phyloP scores from a whole-genome alignment of 2,329 filamentous ascomycete genomes.

The Thielaviopsis ethacetica region DNA sequence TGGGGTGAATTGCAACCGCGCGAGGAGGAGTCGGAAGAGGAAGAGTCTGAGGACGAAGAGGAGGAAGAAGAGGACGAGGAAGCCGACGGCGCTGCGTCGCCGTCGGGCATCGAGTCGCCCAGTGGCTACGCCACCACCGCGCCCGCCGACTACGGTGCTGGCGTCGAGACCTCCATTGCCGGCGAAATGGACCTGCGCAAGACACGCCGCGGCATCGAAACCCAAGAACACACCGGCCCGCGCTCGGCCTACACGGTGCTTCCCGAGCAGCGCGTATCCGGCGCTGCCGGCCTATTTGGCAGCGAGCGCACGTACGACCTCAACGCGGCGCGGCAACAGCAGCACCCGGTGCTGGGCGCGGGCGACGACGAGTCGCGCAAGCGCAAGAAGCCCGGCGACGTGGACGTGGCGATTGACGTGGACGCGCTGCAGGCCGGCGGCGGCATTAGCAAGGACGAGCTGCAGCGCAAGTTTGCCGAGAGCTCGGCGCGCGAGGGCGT shows the following conservation, averaged over 20 bases:
- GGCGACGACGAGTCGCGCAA: slow-evolving; percentile 63
- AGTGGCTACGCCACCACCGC: slow-evolving; percentile 66
- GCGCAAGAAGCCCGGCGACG: slow-evolving; percentile 89
- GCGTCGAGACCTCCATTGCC: slow-evolving; percentile 55
- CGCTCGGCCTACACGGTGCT: slow-evolving; percentile 79
- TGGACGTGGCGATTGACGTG: slow-evolving; percentile 82
- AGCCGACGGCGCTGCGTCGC: slow-evolving; percentile 27
- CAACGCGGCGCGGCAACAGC: slow-evolving; percentile 32
- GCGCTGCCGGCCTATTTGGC: slow-evolving; percentile 74
- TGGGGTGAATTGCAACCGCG: slow-evolving; percentile 86
- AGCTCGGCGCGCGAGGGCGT: slow-evolving; percentile 47
- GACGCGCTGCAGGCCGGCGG: slow-evolving; percentile 62
- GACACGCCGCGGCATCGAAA: slow-evolving; percentile 63
- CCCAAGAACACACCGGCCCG: slow-evolving; percentile 60
- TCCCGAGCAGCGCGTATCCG: slow-evolving; percentile 38
- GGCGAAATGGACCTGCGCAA: slow-evolving; percentile 90
- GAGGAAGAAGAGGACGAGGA: slow-evolving; percentile 52
- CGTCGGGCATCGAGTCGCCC: slow-evolving; percentile 63
- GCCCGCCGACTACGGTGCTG: slow-evolving; percentile 58
- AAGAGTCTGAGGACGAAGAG: slow-evolving; percentile 56
- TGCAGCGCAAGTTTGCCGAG: slow-evolving; percentile 66
- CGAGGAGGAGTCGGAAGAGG: slow-evolving; percentile 59
- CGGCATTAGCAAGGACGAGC: slow-evolving; percentile 68
- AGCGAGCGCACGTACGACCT: slow-evolving; percentile 89
- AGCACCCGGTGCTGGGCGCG: slow-evolving; percentile 63